Evolutionary conservation across 2,329 filamentous ascomycete species (phyloP), one percentile per base, ranked within the genome.

Genomic region (Orbilia brochopaga): DNA sequence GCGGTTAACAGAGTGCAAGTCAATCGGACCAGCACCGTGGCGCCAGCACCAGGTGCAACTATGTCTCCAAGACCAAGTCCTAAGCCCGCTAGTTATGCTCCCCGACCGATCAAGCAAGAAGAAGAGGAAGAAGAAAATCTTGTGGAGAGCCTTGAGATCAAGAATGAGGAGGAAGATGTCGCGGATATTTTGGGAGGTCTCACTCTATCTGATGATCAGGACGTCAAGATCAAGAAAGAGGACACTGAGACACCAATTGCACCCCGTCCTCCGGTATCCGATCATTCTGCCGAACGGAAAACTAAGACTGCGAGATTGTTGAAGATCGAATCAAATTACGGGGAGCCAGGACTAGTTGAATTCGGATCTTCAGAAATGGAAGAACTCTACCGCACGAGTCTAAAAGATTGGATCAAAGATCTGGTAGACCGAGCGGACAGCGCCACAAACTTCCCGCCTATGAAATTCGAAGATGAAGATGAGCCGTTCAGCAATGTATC

Each of bases 321-420:
- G 11, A 30, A 48, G 30, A 55, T 64, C 17, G 51, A 64, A 27
- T 2, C 24, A 17, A 21, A 56, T n/a, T 30, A 15, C 13, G 27
- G n/a, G 4, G 35, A 27, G 6, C 8, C 19, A 17, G 11, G 32
- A 21, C 19, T 35, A 1, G 24, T 30, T 5, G 46, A 24, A 23
- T 70, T 70, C n/a, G 66, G 58, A 19, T 64, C 59, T 3, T 13
- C 21, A 4, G 37, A 59, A 10, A 70, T 70, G 66, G 66, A 70
- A 27, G 17, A 56, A 15, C 15, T 60, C 8, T 70, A 70, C 24
- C 56, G 54, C 15, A 5, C 24, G 8, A 44, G 24, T 19, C 21
- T 64, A 19, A 17, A 53, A n/a, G 37, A 54, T 2, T 70, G 66
- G 66, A 54, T 70, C n/a, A 24, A 51, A 51, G 24, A 62, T 13